Conservation (phyloP, 371 early-diverging fungal species). For the Entomophthora muscae region DNA sequence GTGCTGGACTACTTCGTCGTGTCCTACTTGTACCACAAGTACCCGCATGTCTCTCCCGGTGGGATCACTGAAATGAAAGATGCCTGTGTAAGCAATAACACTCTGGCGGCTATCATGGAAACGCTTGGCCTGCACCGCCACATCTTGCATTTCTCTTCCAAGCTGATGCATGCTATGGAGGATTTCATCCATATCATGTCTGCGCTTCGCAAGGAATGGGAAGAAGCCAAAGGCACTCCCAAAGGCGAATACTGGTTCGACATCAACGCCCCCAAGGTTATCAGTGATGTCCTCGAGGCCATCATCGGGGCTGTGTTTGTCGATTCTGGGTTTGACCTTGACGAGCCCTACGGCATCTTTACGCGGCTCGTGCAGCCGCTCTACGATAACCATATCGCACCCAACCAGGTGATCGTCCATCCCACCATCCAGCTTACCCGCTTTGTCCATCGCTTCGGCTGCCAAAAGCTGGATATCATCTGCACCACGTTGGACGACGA, state of each 20-base stretch:
- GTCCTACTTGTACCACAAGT: constrained; percentile 40
- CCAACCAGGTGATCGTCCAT: constrained; percentile 28
- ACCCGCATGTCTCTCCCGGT: constrained; percentile 39
- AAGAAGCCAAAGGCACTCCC: constrained; percentile 12
- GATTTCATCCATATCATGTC: constrained; percentile 23
- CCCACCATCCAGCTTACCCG: constrained; percentile 24
- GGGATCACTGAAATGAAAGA: constrained; percentile 57
- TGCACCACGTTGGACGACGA: constrained; percentile 21
- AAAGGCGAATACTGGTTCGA: constrained; percentile 50
- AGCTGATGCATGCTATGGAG: constrained; percentile 27
- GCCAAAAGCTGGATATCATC: constrained; percentile 17
- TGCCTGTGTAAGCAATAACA: constrained; percentile 71
- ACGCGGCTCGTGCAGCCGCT: constrained; percentile 27
- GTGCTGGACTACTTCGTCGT: constrained; percentile 69
- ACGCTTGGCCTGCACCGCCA: constrained; percentile 36
- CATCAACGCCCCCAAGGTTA: constrained; percentile 61
- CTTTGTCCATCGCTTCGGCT: constrained; percentile 23
- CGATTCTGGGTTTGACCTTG: constrained; percentile 54
- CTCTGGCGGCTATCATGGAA: constrained; percentile 51
- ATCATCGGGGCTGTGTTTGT: constrained; percentile 77
- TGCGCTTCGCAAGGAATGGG: constrained; percentile 14
- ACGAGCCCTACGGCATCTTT: constrained; percentile 26
- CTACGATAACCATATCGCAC: constrained; percentile 28
- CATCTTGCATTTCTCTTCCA: constrained; percentile 40
- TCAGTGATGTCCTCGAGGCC: constrained; percentile 78